Conservation (phyloP, 2,329 filamentous ascomycete genomes). For the Clarireedia monteithiana region DNA sequence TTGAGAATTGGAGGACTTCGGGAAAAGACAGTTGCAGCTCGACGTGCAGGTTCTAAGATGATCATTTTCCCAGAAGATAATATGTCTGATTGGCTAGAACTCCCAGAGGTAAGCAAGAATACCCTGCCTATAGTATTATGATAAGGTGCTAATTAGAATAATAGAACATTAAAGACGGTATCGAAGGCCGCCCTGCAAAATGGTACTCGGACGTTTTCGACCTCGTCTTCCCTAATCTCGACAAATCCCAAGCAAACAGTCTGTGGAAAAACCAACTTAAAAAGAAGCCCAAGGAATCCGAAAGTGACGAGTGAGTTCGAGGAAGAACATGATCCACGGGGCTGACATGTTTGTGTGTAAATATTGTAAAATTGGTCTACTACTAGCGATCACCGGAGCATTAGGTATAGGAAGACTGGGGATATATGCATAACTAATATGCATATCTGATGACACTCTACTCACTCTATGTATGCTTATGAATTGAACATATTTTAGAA, state of each 20-base stretch:
- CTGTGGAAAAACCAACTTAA: conserved; percentile 37
- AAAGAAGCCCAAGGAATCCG: conserved; percentile 22
- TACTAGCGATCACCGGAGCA: neutral
- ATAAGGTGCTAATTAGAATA: conserved; percentile 15
- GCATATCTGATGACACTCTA: neutral
- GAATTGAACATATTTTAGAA: too few species aligned
- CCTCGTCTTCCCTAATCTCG: conserved; percentile 77
- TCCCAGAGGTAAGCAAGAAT: conserved; percentile 71
- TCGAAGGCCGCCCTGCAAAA: conserved; percentile 80
- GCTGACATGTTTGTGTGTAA: neutral
- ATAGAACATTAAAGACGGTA: conserved; percentile 96
- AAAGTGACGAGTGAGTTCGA: conserved; percentile 20
- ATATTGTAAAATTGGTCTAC: neutral
- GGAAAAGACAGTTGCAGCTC: conserved; percentile 95
- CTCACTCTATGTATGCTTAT: too few species aligned
- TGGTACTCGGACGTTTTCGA: conserved; percentile 96
- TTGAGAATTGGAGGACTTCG: conserved; percentile 86
- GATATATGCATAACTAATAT: neutral
- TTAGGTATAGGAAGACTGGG: neutral
- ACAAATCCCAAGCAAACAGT: conserved; percentile 64
- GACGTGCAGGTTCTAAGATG: conserved; percentile 84
- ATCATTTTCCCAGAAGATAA: conserved; percentile 95
- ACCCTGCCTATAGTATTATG: neutral
- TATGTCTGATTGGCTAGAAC: conserved; percentile 91
- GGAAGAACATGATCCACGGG: neutral